Base-by-base conservation (phyloP, 805 yeast genomes). In the Candida khao-thaluensis region DNA sequence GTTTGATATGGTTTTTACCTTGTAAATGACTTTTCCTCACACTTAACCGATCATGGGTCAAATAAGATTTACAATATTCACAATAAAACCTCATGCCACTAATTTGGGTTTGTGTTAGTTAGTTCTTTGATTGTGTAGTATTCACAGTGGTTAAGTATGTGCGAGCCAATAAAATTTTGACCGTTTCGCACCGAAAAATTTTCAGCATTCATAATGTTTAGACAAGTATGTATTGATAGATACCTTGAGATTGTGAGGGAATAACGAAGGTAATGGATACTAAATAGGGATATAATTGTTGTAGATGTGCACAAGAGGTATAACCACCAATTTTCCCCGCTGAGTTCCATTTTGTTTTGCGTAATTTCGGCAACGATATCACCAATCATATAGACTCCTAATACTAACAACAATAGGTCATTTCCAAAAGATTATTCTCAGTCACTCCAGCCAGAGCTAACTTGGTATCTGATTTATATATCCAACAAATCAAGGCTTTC, bases 1-100 rank as follows among this genome's bases (percentile, higher is more conserved):
- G 70, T 44, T 76, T 72, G 30, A 85, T 67, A 59, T 88, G 96
- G 58, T 85, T 82, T 50, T 76, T 78, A 7, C 96, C 96, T 27
- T 74, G 66, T 29, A 85, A 59, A 60, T 88, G 96, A 29, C 88
- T 80, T 53, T 83, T 82, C 16, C 95, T 64, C 39, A 88, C 96
- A 63, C 93, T 83, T 51, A 79, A 68, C n/a, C 93, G 83, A 60
- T 87, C 95, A 57, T 88, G 96, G 1, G 96, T 88, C 42, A 89
- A 65, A 51, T 83, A 82, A 14, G 88, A 78, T 54, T 79, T 79
- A 57, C 96, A 88, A 57, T 87, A 88, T 50, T 84, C 93, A 60
- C 96, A 88, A 62, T 82, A 84, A 58, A 81, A 85, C 47, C 81
- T 75, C 51, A 47, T 27, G 17, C 18, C 7, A 15, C 22, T 17